Evolutionary conservation across 1,284 basidiomycete genomes (phyloP), one percentile per base, ranked within the genome.

Genomic region (Leccinum griseonigrum): DNA sequence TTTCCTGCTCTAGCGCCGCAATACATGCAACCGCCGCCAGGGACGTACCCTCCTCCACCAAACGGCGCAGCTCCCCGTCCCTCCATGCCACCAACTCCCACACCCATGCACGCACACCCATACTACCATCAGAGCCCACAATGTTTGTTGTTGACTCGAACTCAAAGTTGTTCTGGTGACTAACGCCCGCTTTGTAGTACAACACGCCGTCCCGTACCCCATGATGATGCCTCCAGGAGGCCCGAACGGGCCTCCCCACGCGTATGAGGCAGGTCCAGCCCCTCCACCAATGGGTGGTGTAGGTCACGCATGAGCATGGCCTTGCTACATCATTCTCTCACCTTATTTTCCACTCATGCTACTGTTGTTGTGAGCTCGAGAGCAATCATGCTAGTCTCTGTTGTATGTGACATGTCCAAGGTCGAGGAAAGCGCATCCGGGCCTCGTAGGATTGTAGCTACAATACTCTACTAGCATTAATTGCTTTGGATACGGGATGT

Each of bases 111-210:
- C 71, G 87, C 91, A 26, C 91, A 93, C 69, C 85, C 88, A 72
- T 92, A 91, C 75, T 92, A 93, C 70, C 89, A 91, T 70, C 90
- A 92, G 71, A 92, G 90, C 71, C 91, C 91, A 62, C 91, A 93
- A 79, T 75, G 91, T 93, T 80, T 66, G 90, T 64, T 34, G 66
- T 61, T 66, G 60, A 52, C 74, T 68, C 74, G 57, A 66, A 58
- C 31, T 69, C 63, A 60, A 22, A 66, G 61, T 58, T 8, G 1
- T 14, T 54, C 26, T 11, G 1, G 68, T 69, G 57, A 75, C 71
- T 72, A 43, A 75, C 28, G n/a, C 4, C 5, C 7, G 1, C 58
- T 65, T 71, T 66, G 61, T 73, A 92, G 91, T 93, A 73, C 86
- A 86, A 75, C 91, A 92, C 68, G 90, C 91, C 52, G 84, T 91